Evolutionary conservation across 805 yeast species (phyloP).

Genomic region (Candida maltosa): DNA sequence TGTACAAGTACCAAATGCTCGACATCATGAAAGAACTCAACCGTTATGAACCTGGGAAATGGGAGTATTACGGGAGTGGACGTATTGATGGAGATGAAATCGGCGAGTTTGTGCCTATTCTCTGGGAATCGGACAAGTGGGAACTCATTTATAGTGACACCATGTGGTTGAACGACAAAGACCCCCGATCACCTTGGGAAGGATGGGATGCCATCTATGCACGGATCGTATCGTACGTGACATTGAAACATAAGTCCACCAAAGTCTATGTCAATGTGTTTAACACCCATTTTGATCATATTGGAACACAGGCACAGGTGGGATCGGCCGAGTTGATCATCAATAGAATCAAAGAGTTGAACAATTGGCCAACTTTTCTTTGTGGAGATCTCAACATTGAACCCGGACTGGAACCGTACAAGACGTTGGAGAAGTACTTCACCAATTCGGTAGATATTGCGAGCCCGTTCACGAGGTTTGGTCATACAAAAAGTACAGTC

Average conservation of each 20-base stretch:
- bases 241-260: slow-evolving; percentile 25
- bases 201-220: slow-evolving; percentile 40
- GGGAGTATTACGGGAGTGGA: slow-evolving; percentile 32
- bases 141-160: slow-evolving; percentile 22
- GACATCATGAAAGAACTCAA: slow-evolving; percentile 29
- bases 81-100: slow-evolving; percentile 22
- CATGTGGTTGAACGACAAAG: slow-evolving; percentile 33
- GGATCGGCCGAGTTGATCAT: slow-evolving; percentile 29
- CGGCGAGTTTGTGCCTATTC: slow-evolving; percentile 33
- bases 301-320: slow-evolving; percentile 25
- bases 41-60: slow-evolving; percentile 16
- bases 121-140: slow-evolving; percentile 29
- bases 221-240: slow-evolving; percentile 30
- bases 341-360: slow-evolving; percentile 20
- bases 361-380: slow-evolving; percentile 30
- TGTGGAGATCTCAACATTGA: slow-evolving; percentile 28
- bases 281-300: slow-evolving; percentile 39
- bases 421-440: slow-evolving; percentile 10
- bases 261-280: slow-evolving; percentile 25
- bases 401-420: slow-evolving; percentile 18
- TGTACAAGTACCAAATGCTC: slow-evolving; percentile 29
- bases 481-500: slow-evolving; percentile 26
- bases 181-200: slow-evolving; percentile 26
- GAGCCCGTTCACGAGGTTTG: slow-evolving; percentile 22
- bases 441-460: slow-evolving; percentile 18